A percentile compares a stretch with the other conserved stretches of the same genome.
phyloP scores from a whole-genome alignment of 352 stramenopile genomes.

The Pythium phragmitis region DNA sequence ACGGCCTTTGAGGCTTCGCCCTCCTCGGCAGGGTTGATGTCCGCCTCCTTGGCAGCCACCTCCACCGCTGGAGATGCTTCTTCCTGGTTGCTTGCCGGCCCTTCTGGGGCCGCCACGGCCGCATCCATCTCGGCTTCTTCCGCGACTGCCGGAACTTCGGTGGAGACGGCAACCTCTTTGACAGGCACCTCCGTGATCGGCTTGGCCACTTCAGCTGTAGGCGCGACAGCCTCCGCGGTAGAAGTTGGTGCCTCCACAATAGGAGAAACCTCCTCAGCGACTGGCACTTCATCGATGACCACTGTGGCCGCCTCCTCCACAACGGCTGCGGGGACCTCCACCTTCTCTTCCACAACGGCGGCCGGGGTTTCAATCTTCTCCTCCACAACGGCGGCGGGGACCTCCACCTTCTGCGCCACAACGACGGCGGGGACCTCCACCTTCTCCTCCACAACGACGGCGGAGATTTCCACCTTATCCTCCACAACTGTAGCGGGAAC shows the following conservation, averaged over 20 bases:
- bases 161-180: slow-evolving; percentile 8
- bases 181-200: not conserved
- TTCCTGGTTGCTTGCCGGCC: slow-evolving; percentile 7
- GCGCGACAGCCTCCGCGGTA: slow-evolving; percentile 12
- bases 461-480: too few species aligned
- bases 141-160: not conserved
- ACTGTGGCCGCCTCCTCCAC: not conserved
- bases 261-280: not conserved
- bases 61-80: not conserved
- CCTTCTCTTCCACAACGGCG: too few species aligned
- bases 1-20: slow-evolving; percentile 15
- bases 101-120: slow-evolving; percentile 1
- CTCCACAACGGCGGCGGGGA: too few species aligned
- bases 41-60: not conserved
- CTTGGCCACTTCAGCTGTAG: slow-evolving; percentile 3
- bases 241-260: not conserved
- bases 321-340: not conserved
- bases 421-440: too few species aligned
- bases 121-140: slow-evolving; percentile 16
- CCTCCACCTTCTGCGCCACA: too few species aligned
- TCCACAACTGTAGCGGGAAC: too few species aligned
- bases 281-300: slow-evolving; percentile 4
- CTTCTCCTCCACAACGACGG: too few species aligned
- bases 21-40: slow-evolving; percentile 7
- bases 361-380: not conserved